Base-by-base conservation (phyloP, 2,329 filamentous ascomycete species). In the Ascosphaera aggregata region DNA sequence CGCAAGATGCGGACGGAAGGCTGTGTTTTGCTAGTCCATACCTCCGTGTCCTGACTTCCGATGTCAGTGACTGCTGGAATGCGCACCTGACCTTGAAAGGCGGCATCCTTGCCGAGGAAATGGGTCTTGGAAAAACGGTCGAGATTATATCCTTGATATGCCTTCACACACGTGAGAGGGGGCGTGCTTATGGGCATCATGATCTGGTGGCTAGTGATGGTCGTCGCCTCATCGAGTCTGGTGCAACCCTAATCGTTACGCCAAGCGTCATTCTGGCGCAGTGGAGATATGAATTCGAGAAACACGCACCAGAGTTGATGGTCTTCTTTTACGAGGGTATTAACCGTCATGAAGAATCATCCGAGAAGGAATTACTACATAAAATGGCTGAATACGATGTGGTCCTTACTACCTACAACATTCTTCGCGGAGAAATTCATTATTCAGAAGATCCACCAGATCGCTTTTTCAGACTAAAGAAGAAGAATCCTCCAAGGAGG, bases 41-140 rank as follows among this genome's bases (percentile, higher is more conserved):
- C 11, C 54, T 61, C 35, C 56, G 58, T 41, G 48, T 55, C 16
- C 50, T 59, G 20, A 53, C 56, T 2, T 54, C 51, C 4, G 52
- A 61, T 39, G 39, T 58, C 9, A 51, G 49, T 16, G 39, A 46
- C 22, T 63, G 48, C 53, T 46, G 44, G 34, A 49, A 52, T 49
- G 51, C 48, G 15, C 44, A 44, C 20, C 42, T 47, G 18, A 40
- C 47, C 18, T 40, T 62, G 3, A 53, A 45, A 32, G 63, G 63
- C 50, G 89, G 89, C 17, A 98, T 98, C 40, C 63, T 98, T 16
- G 89, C 89, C 1, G 91, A 98, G 52, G 89, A 98, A 54, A 98
- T 98, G 89, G 89, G 89, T 45, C 68, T 98, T 2, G 89, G 89
- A 8, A 98, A 98, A 58, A 98, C 89, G 0, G 95, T 98, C 36